Conservation (phyloP, 2,329 filamentous ascomycete genomes). For the Incumbomyces lentus region DNA sequence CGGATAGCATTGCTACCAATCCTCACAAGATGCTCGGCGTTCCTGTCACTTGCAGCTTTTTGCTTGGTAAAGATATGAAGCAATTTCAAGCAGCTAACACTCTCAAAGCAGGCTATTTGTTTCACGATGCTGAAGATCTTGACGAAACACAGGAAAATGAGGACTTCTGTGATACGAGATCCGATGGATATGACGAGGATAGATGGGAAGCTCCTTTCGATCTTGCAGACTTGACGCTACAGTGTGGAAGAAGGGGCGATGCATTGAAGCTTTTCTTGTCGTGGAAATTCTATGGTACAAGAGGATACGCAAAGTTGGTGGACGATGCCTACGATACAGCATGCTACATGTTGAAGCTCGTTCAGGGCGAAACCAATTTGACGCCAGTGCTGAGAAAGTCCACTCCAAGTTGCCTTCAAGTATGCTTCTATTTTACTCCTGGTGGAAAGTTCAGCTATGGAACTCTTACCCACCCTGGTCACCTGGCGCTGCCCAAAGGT, state of each 20-base stretch:
- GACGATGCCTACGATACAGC: conserved; percentile 66
- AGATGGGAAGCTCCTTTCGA: conserved; percentile 61
- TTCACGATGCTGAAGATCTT: conserved; percentile 48
- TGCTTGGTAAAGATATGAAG: conserved; percentile 65
- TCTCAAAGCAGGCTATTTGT: conserved; percentile 75
- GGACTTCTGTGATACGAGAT: neutral
- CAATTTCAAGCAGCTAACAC: conserved; percentile 78
- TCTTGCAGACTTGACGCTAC: conserved; percentile 81
- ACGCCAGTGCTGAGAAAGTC: conserved; percentile 52
- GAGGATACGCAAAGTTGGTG: conserved; percentile 60
- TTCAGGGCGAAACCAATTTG: conserved; percentile 52
- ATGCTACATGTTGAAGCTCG: conserved; percentile 51
- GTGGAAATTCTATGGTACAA: conserved; percentile 79
- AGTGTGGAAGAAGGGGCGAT: conserved; percentile 82
- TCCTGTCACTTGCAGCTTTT: conserved; percentile 81
- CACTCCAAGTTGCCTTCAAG: conserved; percentile 79
- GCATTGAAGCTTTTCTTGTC: conserved; percentile 75
- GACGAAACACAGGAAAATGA: neutral
- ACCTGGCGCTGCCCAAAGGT: neutral
- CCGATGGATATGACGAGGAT: conserved; percentile 3
- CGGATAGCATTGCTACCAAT: conserved; percentile 76
- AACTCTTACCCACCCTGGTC: conserved; percentile 16
- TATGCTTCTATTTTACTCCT: conserved; percentile 82
- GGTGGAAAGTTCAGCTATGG: conserved; percentile 39
- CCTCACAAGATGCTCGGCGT: conserved; percentile 97